Conservation (phyloP, 306 rosid genomes). For the apple (Malus domestica) region ASM211411v1 NC_041804.1:10921001-10921500, state of each 20-base stretch:
- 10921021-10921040: slow-evolving; percentile 88
- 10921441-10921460: slow-evolving; percentile 92
- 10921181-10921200: slow-evolving; percentile 97
- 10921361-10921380: slow-evolving; percentile 82
- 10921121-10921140: slow-evolving; percentile 61
- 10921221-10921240: slow-evolving; percentile 81
- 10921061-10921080: slow-evolving; percentile 81
- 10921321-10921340: slow-evolving; percentile 58
- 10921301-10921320: slow-evolving; percentile 45
- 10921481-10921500: slow-evolving; percentile 92
- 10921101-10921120: slow-evolving; percentile 61
- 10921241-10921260: slow-evolving; percentile 91
- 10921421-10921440: slow-evolving; percentile 84
- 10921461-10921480: slow-evolving; percentile 86
- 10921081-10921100: slow-evolving; percentile 64
- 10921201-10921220: slow-evolving; percentile 81
- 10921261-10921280: slow-evolving; percentile 88
- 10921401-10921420: slow-evolving; percentile 82
- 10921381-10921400: slow-evolving; percentile 94
- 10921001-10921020: slow-evolving; percentile 93
- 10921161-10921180: slow-evolving; percentile 95
- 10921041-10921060: slow-evolving; percentile 89
- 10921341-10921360: slow-evolving; percentile 69
- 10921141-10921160: slow-evolving; percentile 75
- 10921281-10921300: slow-evolving; percentile 93